Evolutionary conservation across 176 grass and related monocot genomes (phyloP), one percentile per base, ranked within the genome.

Genomic region (Hordeum marinum): DNA sequence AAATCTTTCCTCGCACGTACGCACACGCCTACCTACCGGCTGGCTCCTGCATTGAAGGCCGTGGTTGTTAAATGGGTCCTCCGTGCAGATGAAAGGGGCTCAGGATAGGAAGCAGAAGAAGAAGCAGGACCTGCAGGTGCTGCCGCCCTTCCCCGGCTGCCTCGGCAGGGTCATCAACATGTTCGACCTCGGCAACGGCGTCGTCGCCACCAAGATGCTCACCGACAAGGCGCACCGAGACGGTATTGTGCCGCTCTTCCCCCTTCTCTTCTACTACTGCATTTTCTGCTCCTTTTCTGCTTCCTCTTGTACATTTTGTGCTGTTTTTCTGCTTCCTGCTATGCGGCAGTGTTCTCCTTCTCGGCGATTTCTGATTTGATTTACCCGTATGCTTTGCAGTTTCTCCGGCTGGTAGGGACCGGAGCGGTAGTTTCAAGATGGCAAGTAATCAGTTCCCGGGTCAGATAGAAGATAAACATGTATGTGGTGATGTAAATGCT

Each of bases 211-310:
- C 65, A 98, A 95, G 77, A 82, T 95, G 77, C 93, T 98, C 68
- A 90, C 96, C 0, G 93, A 98, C 6, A 94, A 80, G 85, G 87
- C 87, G 13, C 91, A 98, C 62, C 86, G 85, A 89, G 96, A 95
- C 52, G 83, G 96, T 98, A 92, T 76, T 59, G 36, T 29, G 55
- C 35, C 32, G 42, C 36, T 27, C 55, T 35, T 17, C 9, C 8
- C n/a, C 34, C 24, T 11, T 18, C 61, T 46, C n/a, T n/a, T n/a
- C n/a, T n/a, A n/a, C n/a, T n/a, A n/a, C n/a, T n/a, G n/a, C 55
- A 32, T 68, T 7, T 0, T 18, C 3, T 61, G 41, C 29, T 29
- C 1, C 46, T 64, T 72, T 64, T 57, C 62, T 79, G 17, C 54
- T 8, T 35, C 5, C 15, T 25, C n/a, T n/a, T n/a, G n/a, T n/a